Evolutionary conservation across 306 rosid genomes (phyloP).

Genomic region (Gastrolobium bilobum): DNA sequence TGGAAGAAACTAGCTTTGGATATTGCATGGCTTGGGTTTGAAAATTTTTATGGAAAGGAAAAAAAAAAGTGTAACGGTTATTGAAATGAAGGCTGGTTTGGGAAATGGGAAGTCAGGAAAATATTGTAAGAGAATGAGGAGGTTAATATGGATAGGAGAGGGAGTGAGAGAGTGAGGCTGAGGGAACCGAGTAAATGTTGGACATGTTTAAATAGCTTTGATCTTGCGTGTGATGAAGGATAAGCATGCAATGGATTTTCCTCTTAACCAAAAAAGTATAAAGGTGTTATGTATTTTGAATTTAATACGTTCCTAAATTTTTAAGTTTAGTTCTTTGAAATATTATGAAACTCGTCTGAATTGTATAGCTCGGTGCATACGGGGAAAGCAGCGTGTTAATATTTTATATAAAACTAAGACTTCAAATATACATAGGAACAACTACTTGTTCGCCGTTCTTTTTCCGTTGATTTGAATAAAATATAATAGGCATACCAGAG

Average conservation of each 20-base stretch:
- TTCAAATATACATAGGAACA: background rate
- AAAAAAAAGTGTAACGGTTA: constrained; percentile 51
- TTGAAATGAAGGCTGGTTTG: constrained; percentile 2
- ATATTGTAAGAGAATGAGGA: background rate
- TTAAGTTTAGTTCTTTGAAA: background rate
- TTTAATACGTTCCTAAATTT: background rate
- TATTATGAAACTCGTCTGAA: background rate
- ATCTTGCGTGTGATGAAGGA: background rate
- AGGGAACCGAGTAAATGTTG: constrained; percentile 37
- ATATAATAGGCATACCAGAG: no score
- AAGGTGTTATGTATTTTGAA: background rate
- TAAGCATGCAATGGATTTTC: background rate
- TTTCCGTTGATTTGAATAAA: no score
- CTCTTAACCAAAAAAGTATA: background rate
- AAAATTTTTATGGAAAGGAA: constrained; percentile 33
- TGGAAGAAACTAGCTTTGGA: constrained; percentile 39
- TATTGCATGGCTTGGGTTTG: constrained; percentile 45
- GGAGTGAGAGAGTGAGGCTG: constrained; percentile 8
- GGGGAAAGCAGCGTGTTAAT: background rate
- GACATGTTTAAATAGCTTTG: constrained; percentile 41
- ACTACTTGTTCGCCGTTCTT: no score
- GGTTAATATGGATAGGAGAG: background rate
- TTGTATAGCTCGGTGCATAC: background rate
- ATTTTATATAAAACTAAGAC: background rate
- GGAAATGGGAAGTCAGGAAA: background rate